Conservation (phyloP, 176 grass and related monocot genomes). For the Oryza coarctata region DNA sequence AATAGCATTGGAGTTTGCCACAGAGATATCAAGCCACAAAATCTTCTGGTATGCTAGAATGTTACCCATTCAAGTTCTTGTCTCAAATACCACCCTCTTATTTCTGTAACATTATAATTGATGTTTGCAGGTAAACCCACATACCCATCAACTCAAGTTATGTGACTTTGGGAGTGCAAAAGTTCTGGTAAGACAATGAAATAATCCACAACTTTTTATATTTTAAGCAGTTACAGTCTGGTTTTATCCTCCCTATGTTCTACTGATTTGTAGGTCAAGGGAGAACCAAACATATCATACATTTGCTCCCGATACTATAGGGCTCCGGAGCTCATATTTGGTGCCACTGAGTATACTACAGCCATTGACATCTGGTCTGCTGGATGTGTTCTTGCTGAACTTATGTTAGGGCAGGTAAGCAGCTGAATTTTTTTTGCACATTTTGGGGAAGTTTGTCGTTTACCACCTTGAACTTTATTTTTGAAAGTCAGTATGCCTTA, state of each 20-base stretch:
- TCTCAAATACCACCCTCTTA: background rate
- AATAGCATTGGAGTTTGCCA: constrained; percentile 80
- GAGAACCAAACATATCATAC: constrained; percentile 84
- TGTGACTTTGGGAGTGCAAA: constrained; percentile 86
- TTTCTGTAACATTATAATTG: constrained; percentile 15
- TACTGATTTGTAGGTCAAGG: constrained; percentile 56
- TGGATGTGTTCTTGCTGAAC: constrained; percentile 84
- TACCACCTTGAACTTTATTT: background rate
- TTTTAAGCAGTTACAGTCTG: background rate
- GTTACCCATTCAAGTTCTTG: background rate
- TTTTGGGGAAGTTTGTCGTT: background rate
- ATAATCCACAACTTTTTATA: background rate
- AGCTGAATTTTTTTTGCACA: background rate
- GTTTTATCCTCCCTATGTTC: background rate
- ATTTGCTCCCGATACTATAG: constrained; percentile 84
- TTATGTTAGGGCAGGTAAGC: constrained; percentile 74
- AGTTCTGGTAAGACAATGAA: constrained; percentile 52
- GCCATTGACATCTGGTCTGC: constrained; percentile 88
- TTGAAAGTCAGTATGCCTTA: constrained; percentile 19
- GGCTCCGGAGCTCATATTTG: constrained; percentile 88
- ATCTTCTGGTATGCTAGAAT: constrained; percentile 69
- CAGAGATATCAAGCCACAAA: constrained; percentile 81
- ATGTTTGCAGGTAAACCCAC: constrained; percentile 61
- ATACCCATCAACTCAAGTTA: constrained; percentile 76
- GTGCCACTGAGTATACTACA: constrained; percentile 73